A percentile compares a stretch with the other conserved stretches of the same genome.
These are phyloP conservation scores for Umbelopsis isabellina DNA, from an alignment of 192 early-diverging fungal species.

Conservation along the genomic window DNA sequence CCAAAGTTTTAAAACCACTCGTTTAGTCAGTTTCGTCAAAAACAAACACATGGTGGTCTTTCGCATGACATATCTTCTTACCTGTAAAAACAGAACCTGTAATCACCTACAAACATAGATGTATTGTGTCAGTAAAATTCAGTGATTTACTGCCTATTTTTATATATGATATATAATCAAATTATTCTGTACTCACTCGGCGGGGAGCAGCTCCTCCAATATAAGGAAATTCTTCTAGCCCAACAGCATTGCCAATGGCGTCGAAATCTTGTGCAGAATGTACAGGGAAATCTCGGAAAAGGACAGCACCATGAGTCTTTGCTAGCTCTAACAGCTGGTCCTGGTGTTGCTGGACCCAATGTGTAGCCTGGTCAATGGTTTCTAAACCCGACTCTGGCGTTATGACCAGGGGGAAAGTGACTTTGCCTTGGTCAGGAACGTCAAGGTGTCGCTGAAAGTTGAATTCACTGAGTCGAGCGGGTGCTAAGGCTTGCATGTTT, in stretches of 20 bases:
- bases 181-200: not conserved
- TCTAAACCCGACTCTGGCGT: not conserved
- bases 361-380: not conserved
- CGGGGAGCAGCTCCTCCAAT: slow-evolving; percentile 42
- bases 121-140: no score
- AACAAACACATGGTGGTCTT: no score
- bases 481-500: not conserved
- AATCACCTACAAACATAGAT: not conserved
- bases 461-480: not conserved
- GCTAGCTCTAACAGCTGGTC: slow-evolving; percentile 10
- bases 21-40: not conserved
- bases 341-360: not conserved
- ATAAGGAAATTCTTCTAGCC: slow-evolving; percentile 37
- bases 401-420: slow-evolving; percentile 10
- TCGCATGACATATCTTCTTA: not conserved
- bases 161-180: not conserved
- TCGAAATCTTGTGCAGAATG: slow-evolving; percentile 30
- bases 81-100: slow-evolving; percentile 35
- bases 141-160: no score
- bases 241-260: slow-evolving; percentile 42
- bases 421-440: not conserved
- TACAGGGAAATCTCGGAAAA: slow-evolving; percentile 41
- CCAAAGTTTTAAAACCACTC: not conserved
- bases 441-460: slow-evolving; percentile 3
- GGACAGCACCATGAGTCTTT: slow-evolving; percentile 35